A percentile compares a stretch with the other conserved stretches of the same genome.
These are phyloP conservation scores for Ilex asprella DNA, from an alignment of 257 asterid species.

Conservation along the genomic window DNA sequence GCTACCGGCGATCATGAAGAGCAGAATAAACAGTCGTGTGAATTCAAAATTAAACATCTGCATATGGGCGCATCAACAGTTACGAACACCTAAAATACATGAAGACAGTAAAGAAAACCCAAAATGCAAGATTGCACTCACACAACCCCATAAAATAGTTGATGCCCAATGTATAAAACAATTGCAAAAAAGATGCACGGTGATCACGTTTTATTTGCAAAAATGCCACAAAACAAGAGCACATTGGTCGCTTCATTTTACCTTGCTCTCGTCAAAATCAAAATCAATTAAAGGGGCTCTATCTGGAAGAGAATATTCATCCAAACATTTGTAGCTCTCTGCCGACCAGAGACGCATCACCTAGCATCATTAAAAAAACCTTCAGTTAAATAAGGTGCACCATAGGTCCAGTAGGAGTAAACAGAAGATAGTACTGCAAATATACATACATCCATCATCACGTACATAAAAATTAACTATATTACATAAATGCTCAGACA, in stretches of 20 bases:
- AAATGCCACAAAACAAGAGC: not conserved
- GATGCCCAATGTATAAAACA: not conserved
- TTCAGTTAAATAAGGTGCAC: constrained; percentile 6
- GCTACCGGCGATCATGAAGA: too few relatives aligned
- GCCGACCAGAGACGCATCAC: constrained; percentile 97
- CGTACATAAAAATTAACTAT: not conserved
- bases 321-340: constrained; percentile 78
- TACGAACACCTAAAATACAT: not conserved
- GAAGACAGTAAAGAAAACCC: not conserved
- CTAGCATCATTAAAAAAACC: constrained; percentile 32
- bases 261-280: constrained; percentile 96
- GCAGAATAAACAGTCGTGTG: too few relatives aligned
- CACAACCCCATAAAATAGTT: not conserved
- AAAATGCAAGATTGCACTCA: not conserved
- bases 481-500: not conserved
- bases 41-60: too few relatives aligned
- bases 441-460: constrained; percentile 1
- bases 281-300: constrained; percentile 82
- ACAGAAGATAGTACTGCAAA: not conserved
- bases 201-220: not conserved
- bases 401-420: not conserved
- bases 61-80: too few relatives aligned
- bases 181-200: not conserved
- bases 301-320: constrained; percentile 69
- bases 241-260: constrained; percentile 19